Base-by-base conservation (phyloP, 169 alveolate genomes). In the Babesia caballi region DNA sequence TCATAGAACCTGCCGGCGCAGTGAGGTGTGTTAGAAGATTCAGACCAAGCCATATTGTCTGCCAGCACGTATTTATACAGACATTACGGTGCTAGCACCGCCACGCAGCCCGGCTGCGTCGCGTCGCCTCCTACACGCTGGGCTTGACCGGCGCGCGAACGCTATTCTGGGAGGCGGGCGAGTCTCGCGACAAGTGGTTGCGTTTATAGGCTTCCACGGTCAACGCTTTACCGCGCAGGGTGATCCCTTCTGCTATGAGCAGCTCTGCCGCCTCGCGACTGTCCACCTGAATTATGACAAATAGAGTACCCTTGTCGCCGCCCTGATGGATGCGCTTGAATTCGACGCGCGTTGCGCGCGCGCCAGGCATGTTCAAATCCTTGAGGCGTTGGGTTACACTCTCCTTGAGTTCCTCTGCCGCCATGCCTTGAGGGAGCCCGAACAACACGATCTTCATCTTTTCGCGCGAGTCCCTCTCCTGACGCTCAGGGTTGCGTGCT, bases 371-470 rank as follows among this genome's bases (percentile, higher is more conserved):
- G 1, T 25, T 19, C 21, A 19, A 14, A 21, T 38, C 54, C 41
- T n/a, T 27, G n/a, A 78, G 25, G 6, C 83, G 65, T 71, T 46
- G 19, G 40, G 52, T 58, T 17, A 78, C 19, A n/a, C 56, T 40
- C 14, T 68, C 78, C 46, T 30, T 67, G 35, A 78, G 40, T 2
- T 65, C 73, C 14, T 42, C 76, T 19, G 35, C 82, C 14, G 83
- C 58, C 17, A 59, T 56, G 73, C 49, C 44, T 17, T 46, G 74
- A 7, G 87, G 87, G n/a, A 78, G 63, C 19, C 83, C 87, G 44
- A 78, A 56, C 17, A 78, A 9, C 17, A 63, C 60, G 47, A 35
- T 19, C 19, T 36, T 63, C 19, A 28, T 23, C 32, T 47, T 44
- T 9, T 63, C 60, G 60, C 61, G 73, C 38, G 9, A 3, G 17